phyloP scores from a whole-genome alignment of 1,139 yeast species.

The Kluyveromyces sp. region DNA sequence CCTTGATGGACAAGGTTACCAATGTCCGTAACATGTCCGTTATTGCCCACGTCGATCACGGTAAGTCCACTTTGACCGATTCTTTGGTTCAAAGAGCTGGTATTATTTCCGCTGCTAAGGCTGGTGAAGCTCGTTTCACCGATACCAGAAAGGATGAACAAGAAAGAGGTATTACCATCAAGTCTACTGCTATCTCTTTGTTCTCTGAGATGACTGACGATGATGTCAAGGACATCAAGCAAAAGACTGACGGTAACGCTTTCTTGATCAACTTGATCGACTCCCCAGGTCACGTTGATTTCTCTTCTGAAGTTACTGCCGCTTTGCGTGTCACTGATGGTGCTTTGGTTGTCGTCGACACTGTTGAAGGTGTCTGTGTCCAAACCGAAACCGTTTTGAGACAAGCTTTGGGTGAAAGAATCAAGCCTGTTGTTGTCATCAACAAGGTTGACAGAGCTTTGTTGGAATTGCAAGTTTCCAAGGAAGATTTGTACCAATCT shows the following conservation, averaged over 20 bases:
- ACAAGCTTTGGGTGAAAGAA: constrained; percentile 99
- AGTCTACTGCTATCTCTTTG: constrained; percentile 97
- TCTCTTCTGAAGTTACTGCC: constrained; percentile 99
- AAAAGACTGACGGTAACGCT: constrained; percentile 89
- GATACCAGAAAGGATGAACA: constrained; percentile 99
- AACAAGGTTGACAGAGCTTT: constrained; percentile 99
- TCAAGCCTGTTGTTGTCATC: constrained; percentile 95
- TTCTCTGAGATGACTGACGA: constrained; percentile 86
- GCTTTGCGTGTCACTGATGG: constrained; percentile 99
- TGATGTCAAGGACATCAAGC: constrained; percentile 90
- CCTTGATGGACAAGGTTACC: constrained; percentile 98
- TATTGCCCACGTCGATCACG: constrained; percentile 99
- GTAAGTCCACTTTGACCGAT: constrained; percentile 98
- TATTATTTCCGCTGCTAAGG: constrained; percentile 98
- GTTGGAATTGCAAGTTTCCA: constrained; percentile 96
- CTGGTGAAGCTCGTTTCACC: constrained; percentile 99
- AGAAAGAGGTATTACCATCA: constrained; percentile 99
- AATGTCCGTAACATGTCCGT: constrained; percentile 99
- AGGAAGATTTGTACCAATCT: constrained; percentile 98
- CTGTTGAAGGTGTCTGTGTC: constrained; percentile 99
- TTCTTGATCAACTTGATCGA: constrained; percentile 97
- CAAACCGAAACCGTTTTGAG: constrained; percentile 99
- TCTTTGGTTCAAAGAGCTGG: constrained; percentile 98
- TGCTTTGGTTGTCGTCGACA: constrained; percentile 98
- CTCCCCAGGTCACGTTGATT: constrained; percentile 99